Evolutionary conservation across 192 early-diverging fungal species (phyloP), one percentile per base, ranked within the genome.

Genomic region (Podila epicladia): DNA sequence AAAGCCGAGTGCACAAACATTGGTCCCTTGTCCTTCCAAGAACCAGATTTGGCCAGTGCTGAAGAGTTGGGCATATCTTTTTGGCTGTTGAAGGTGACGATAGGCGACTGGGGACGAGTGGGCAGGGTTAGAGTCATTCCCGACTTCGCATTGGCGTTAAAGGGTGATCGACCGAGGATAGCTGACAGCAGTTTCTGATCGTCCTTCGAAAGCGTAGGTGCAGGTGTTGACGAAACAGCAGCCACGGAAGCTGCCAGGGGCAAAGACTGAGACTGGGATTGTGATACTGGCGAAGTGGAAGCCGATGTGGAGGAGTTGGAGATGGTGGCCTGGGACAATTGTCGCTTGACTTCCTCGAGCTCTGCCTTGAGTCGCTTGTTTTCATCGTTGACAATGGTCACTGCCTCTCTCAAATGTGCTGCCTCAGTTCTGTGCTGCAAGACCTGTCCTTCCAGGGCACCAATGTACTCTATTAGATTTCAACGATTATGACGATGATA

Each of bases 41-140:
- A 59, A 15, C 22, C 63, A 22, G 65, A 60, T 9, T 20, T 58
- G 50, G 66, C 31, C 8, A 33, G 2, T 33, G 69, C 70, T 9
- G 76, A 67, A 24, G 75, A 72, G 55, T 79, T 68, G 32, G 76
- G 69, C 19, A 79, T 50, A 61, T 79, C 76, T 57, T 79, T 79
- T 29, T 79, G 65, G 13, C 62, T 57, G 61, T 79, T 79, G 29
- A 62, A 63, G 2, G 55, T 53, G 51, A 72, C 26, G 22, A 72
- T 59, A 6, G 75, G 58, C 5, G 76, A 72, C 28, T 72, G 70
- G 5, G 76, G 41, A 5, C 70, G 63, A 71, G 64, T 26, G n/a
- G 63, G 48, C 24, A 70, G 9, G 9, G 75, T 67, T 11, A 67
- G 51, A 2, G 70, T 68, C 11, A 68, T 33, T 41, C 60, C 61